Conservation (phyloP, 192 early-diverging fungal species). For the Nowakowskiella sp. region DNA sequence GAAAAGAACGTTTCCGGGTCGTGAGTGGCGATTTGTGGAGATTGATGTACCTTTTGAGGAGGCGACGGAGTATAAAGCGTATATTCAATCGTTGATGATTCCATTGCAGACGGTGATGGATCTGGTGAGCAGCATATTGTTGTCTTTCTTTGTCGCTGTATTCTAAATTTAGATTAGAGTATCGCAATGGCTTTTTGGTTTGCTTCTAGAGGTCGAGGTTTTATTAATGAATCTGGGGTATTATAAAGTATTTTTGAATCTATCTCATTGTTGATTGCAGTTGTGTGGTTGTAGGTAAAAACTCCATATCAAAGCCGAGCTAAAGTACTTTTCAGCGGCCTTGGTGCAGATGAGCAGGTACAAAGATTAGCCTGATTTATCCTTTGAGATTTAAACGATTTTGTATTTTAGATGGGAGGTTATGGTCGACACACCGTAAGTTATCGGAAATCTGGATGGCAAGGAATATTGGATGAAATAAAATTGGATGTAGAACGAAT, state of each 20-base stretch:
- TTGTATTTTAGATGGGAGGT: constrained; percentile 43
- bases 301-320: constrained; percentile 55
- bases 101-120: constrained; percentile 93
- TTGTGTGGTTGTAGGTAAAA: constrained; percentile 15
- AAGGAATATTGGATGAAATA: constrained; percentile 61
- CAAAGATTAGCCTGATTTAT: neutral
- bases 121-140: constrained; percentile 37
- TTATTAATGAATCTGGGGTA: neutral
- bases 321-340: constrained; percentile 73
- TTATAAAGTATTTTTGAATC: neutral
- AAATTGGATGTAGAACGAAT: constrained; percentile 82
- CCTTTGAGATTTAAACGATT: neutral
- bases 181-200: constrained; percentile 97
- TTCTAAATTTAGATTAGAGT: constrained; percentile 46
- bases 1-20: constrained; percentile 50
- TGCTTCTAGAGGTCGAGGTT: constrained; percentile 65
- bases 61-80: constrained; percentile 38
- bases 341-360: constrained; percentile 94
- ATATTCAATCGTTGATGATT: constrained; percentile 64
- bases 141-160: constrained; percentile 1
- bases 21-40: constrained; percentile 84
- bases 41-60: constrained; percentile 76
- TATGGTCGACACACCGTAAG: constrained; percentile 79
- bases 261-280: neutral
- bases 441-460: constrained; percentile 58